phyloP scores from a whole-genome alignment of 768 basidiomycete genomes.

The Dentipellis fragilis region DNA sequence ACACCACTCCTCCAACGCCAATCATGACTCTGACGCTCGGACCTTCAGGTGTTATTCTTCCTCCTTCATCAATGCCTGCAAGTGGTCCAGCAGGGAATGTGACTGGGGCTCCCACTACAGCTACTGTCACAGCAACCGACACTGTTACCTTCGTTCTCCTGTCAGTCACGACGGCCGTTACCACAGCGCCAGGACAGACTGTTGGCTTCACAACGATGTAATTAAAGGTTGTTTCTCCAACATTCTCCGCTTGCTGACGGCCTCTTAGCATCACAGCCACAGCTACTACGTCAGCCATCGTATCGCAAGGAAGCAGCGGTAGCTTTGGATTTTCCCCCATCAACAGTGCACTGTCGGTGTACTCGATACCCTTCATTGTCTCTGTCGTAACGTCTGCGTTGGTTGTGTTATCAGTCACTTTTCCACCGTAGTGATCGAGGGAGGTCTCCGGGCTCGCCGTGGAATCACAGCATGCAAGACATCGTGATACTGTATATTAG shows the following conservation, averaged over 20 bases:
- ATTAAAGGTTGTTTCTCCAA: neutral
- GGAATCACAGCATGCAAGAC: too few species aligned
- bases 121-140: neutral
- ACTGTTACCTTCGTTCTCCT: slow-evolving; percentile 1
- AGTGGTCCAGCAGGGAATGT: neutral
- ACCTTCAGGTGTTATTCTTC: slow-evolving; percentile 1
- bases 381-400: neutral
- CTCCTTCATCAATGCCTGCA: neutral
- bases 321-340: neutral
- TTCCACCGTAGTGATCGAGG: too few species aligned
- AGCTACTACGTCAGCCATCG: neutral
- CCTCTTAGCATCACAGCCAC: neutral
- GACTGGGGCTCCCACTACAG: neutral
- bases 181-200: slow-evolving; percentile 1
- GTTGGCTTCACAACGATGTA: slow-evolving; percentile 3
- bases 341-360: neutral
- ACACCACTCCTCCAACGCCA: neutral
- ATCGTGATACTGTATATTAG: slow-evolving; percentile 5
- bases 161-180: neutral
- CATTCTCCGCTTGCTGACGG: neutral
- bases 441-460: too few species aligned
- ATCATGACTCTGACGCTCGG: slow-evolving; percentile 1
- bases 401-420: neutral
- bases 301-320: neutral
- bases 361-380: neutral